These are phyloP conservation scores for Candida taoyuanica DNA, from an alignment of 805 yeast genomes.

Conservation along the genomic window DNA sequence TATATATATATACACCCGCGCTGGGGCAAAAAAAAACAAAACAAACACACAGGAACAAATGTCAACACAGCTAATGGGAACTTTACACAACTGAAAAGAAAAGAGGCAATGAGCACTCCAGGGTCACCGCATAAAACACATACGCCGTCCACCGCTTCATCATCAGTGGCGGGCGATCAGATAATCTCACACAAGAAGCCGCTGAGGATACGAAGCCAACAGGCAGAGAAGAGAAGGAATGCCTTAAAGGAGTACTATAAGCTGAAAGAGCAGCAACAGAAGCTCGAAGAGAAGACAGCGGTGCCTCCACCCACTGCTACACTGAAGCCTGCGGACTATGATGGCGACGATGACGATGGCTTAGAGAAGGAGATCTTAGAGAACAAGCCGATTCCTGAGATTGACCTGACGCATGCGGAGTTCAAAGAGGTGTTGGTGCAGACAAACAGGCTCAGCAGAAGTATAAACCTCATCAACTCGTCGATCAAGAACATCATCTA, in stretches of 20 bases:
- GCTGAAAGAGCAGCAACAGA: conserved; percentile 29
- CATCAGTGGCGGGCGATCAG: conserved; percentile 4
- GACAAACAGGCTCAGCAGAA: conserved; percentile 40
- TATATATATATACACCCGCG: too few species aligned
- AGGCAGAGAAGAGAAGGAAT: conserved; percentile 31
- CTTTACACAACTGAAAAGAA: too few species aligned
- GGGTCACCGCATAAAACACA: not conserved
- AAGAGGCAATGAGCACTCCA: conserved; percentile 3
- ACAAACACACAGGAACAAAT: too few species aligned
- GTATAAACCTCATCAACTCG: conserved; percentile 49
- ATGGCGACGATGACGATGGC: conserved; percentile 21
- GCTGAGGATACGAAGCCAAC: conserved; percentile 19
- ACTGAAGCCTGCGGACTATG: conserved; percentile 4
- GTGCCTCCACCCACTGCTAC: not conserved
- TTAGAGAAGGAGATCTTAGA: conserved; percentile 27
- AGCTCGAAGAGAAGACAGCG: conserved; percentile 5
- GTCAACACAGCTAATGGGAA: too few species aligned
- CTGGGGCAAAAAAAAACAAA: too few species aligned
- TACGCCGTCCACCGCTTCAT: conserved; percentile 1
- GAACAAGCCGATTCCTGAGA: conserved; percentile 21
- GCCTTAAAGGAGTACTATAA: conserved; percentile 41
- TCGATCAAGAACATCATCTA: conserved; percentile 68
- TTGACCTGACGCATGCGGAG: conserved; percentile 25
- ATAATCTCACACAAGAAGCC: conserved; percentile 25
- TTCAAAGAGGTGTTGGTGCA: conserved; percentile 31